Evolutionary conservation across 176 grass and related monocot species (phyloP), one percentile per base, ranked within the genome.

Genomic region (Musa schizocarpa): DNA sequence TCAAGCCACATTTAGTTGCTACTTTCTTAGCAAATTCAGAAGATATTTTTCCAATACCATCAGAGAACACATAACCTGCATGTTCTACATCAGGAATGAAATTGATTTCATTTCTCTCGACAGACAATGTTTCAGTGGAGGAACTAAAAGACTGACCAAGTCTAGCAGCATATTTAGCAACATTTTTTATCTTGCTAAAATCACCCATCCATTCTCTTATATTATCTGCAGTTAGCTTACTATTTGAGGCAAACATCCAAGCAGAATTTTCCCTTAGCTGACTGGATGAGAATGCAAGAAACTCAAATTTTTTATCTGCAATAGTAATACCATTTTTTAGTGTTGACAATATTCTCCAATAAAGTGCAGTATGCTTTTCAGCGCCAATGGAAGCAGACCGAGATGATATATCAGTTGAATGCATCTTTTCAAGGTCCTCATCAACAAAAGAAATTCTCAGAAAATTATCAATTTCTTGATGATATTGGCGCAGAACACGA

Each of bases 231-330:
- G 82, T 82, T 83, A 93, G 71, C 43, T 68, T 80, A 20, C 8
- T 68, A 3, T 61, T 65, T 74, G 90, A 80, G 71, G 90, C 90
- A 88, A 97, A 97, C 90, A 97, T 93, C 94, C 94, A 97, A 66
- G 88, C 81, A 71, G 94, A 93, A 69, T 88, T 92, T 73, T 97
- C 94, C 76, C 94, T 86, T 66, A 97, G 83, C 80, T 97, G 94
- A 75, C 88, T 97, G 68, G 94, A 93, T 74, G 94, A 97, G 73
- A 97, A 97, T 12, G 94, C 94, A 71, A 97, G 94, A 85, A 97
- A 97, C 63, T 90, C 86, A 63, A 90, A 97, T 52, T 97, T 87
- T 80, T 90, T 90, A 58, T 76, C 80, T 66, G 90, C 90, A 72
- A 97, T 83, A 65, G 63, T 81, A 21, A 97, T 90, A 56, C 94